Conservation (phyloP, 768 basidiomycete genomes). For the Boletus subparvulus region DNA sequence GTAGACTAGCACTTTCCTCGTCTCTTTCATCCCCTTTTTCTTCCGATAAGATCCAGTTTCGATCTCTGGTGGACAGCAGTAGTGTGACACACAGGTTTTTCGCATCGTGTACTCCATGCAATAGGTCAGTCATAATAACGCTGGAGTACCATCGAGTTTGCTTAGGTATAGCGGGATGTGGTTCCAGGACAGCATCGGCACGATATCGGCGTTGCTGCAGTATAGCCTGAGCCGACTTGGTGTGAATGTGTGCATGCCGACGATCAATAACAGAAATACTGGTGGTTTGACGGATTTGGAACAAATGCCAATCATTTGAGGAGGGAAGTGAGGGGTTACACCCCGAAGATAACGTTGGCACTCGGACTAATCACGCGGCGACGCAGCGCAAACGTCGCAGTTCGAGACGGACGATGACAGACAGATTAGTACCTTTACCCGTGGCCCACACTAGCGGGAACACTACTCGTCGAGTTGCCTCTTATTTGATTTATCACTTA, state of each 20-base stretch:
- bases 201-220: slow-evolving; percentile 20
- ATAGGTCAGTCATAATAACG: background rate
- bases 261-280: background rate
- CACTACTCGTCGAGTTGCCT: too few species aligned
- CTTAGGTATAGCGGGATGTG: slow-evolving; percentile 8
- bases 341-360: too few species aligned
- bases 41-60: background rate
- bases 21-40: background rate
- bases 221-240: slow-evolving; percentile 23
- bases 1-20: background rate
- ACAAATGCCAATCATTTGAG: too few species aligned
- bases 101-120: background rate
- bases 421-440: too few species aligned
- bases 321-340: too few species aligned
- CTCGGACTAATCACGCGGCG: too few species aligned
- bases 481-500: too few species aligned
- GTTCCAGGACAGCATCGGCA: slow-evolving; percentile 13
- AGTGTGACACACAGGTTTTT: background rate
- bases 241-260: background rate
- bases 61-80: background rate
- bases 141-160: too few species aligned
- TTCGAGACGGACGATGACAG: too few species aligned
- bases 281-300: background rate
- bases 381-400: too few species aligned
- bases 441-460: too few species aligned